A percentile compares a stretch with the other conserved stretches of the same genome.
Evolutionary conservation across 768 basidiomycete species (phyloP).

Genomic region (Panellus pusillus): DNA sequence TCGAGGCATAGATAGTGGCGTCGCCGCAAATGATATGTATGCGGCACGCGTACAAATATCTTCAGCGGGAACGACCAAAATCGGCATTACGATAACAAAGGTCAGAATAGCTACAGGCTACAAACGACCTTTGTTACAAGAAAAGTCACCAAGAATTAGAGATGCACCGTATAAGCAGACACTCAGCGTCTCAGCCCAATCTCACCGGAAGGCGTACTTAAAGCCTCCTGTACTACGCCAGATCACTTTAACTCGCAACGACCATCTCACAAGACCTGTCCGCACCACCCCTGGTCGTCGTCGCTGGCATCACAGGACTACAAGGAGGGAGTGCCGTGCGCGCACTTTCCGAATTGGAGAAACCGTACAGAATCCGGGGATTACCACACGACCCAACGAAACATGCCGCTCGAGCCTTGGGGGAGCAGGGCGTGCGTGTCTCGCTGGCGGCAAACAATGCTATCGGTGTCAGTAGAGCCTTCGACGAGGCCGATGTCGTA

Average conservation of each 20-base stretch:
- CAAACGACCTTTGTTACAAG: too few species aligned
- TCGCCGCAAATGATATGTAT: too few species aligned
- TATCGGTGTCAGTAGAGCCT: conserved; percentile 3
- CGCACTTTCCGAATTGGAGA: conserved; percentile 12
- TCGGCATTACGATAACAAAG: too few species aligned
- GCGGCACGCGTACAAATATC: too few species aligned
- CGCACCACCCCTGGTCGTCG: conserved; percentile 13
- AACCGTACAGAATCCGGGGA: conserved; percentile 10
- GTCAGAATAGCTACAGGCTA: too few species aligned
- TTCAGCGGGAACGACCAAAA: too few species aligned
- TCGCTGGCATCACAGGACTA: conserved; percentile 11
- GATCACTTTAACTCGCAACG: not conserved
- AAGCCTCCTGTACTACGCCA: too few species aligned
- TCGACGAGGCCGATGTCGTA: conserved; percentile 10
- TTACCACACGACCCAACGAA: conserved; percentile 10
- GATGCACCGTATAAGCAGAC: too few species aligned
- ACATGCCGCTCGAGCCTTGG: conserved; percentile 6
- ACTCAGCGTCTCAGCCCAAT: too few species aligned
- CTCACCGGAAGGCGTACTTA: too few species aligned
- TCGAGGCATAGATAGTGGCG: too few species aligned
- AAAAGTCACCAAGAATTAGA: too few species aligned
- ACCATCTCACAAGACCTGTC: conserved; percentile 14
- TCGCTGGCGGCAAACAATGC: conserved; percentile 10
- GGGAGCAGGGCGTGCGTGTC: conserved; percentile 10
- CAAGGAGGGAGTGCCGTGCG: conserved; percentile 13